Conservation (phyloP, 1,284 basidiomycete species). For the Boletus smithii region DNA sequence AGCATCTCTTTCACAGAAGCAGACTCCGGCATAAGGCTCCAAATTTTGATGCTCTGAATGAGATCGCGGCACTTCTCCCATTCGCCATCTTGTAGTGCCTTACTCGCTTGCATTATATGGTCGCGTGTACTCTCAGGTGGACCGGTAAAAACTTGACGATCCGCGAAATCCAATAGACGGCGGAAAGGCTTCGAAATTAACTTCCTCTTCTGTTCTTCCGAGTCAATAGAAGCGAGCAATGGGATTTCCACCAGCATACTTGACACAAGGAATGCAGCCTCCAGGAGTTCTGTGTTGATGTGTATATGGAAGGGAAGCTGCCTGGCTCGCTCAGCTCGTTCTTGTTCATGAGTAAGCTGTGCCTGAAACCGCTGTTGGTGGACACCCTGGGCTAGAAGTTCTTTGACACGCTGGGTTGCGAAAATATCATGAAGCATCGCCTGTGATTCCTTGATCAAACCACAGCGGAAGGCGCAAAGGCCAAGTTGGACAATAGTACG, state of each 20-base stretch:
- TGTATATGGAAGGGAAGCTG: conserved; percentile 99
- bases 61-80: conserved; percentile 96
- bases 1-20: conserved; percentile 92
- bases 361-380: conserved; percentile 88
- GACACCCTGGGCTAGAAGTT: conserved; percentile 94
- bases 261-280: conserved; percentile 95
- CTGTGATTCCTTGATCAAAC: conserved; percentile 93
- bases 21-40: conserved; percentile 92
- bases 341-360: conserved; percentile 87
- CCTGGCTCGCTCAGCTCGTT: conserved; percentile 92
- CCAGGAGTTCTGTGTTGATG: conserved; percentile 97
- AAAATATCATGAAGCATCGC: conserved; percentile 94
- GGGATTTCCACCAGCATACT: conserved; percentile 99
- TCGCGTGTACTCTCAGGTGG: conserved; percentile 98
- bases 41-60: conserved; percentile 95
- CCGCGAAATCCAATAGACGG: conserved; percentile 93
- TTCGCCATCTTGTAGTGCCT: conserved; percentile 93
- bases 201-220: conserved; percentile 89
- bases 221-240: conserved; percentile 89
- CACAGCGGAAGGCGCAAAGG: conserved; percentile 93
- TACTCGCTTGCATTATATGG: conserved; percentile 99
- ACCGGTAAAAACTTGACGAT: conserved; percentile 96
- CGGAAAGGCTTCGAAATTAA: conserved; percentile 95
- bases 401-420: conserved; percentile 93
- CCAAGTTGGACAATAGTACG: conserved; percentile 97